Conservation (phyloP, 495 filamentous ascomycete species). For the Choiromyces venosus region DNA sequence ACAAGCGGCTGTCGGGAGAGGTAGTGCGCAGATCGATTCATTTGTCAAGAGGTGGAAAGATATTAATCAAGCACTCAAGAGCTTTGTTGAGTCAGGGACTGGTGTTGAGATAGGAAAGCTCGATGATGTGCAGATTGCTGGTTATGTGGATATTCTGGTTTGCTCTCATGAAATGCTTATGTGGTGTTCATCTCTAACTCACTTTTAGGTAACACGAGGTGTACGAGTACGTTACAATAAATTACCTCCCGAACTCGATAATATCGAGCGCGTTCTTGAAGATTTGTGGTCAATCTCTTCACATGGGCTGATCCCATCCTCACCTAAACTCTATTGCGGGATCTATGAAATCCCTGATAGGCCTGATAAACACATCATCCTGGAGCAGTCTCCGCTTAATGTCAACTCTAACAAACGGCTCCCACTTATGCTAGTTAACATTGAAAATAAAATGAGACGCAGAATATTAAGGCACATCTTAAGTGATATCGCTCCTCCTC, state of each 20-base stretch:
- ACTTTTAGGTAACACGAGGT: background rate
- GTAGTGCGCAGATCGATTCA: background rate
- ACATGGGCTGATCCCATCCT: background rate
- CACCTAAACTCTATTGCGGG: conserved; percentile 16
- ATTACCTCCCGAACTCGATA: conserved; percentile 5
- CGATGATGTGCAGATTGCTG: background rate
- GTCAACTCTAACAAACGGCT: background rate
- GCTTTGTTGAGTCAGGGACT: background rate
- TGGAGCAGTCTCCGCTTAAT: conserved; percentile 4
- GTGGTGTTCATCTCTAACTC: background rate
- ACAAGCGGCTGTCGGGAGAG: no score
- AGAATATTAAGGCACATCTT: background rate
- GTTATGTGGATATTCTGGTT: conserved; percentile 23
- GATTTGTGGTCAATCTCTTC: conserved; percentile 1
- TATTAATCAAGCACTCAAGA: background rate
- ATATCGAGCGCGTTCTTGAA: conserved; percentile 6
- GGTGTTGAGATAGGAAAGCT: background rate
- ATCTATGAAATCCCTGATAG: conserved; percentile 4
- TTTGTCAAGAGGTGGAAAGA: background rate
- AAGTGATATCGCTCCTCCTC: background rate
- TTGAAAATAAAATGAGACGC: background rate
- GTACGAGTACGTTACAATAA: background rate
- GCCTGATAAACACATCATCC: conserved; percentile 1
- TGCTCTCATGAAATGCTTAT: background rate
- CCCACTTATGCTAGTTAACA: background rate